These are phyloP conservation scores for Wickerhamiella brachini DNA, from an alignment of 805 yeast species.

Conservation along the genomic window DNA sequence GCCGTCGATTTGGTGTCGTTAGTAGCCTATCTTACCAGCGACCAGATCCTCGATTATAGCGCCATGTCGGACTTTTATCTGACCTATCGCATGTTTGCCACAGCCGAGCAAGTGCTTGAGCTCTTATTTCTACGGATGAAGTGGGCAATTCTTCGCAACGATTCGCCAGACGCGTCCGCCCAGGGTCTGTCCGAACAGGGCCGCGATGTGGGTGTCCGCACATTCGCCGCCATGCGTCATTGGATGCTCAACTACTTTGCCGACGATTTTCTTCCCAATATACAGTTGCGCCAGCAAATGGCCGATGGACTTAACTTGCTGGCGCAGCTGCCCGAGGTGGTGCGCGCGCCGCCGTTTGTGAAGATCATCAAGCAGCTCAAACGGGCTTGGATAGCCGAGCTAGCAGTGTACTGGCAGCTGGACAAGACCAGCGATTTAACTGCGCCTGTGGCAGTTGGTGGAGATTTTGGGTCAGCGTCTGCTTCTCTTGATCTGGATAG, in stretches of 20 bases:
- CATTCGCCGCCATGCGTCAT: slow-evolving; percentile 77
- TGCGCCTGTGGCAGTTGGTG: slow-evolving; percentile 23
- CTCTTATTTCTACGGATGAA: slow-evolving; percentile 49
- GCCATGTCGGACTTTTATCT: slow-evolving; percentile 75
- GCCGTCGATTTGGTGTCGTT: slow-evolving; percentile 17
- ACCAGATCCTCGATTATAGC: slow-evolving; percentile 61
- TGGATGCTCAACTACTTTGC: slow-evolving; percentile 81
- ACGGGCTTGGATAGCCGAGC: slow-evolving; percentile 34
- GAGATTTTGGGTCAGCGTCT: slow-evolving; percentile 16
- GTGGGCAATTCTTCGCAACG: slow-evolving; percentile 45
- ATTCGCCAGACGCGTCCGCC: slow-evolving; percentile 19
- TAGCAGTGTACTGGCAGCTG: slow-evolving; percentile 25
- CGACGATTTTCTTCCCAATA: slow-evolving; percentile 59
- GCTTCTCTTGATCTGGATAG: not conserved
- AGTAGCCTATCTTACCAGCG: slow-evolving; percentile 41
- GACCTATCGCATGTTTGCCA: slow-evolving; percentile 59
- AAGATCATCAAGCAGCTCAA: slow-evolving; percentile 35
- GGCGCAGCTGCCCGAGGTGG: slow-evolving; percentile 18
- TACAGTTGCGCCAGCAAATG: slow-evolving; percentile 34
- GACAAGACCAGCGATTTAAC: slow-evolving; percentile 9
- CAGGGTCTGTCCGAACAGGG: no score
- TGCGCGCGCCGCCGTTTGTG: slow-evolving; percentile 14
- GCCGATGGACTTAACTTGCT: slow-evolving; percentile 26
- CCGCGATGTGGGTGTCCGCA: slow-evolving; percentile 55
- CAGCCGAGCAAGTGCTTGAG: slow-evolving; percentile 43